phyloP scores from a whole-genome alignment of 202 grass and related monocot species.

The Dendrocalamus latiflorus region DNA sequence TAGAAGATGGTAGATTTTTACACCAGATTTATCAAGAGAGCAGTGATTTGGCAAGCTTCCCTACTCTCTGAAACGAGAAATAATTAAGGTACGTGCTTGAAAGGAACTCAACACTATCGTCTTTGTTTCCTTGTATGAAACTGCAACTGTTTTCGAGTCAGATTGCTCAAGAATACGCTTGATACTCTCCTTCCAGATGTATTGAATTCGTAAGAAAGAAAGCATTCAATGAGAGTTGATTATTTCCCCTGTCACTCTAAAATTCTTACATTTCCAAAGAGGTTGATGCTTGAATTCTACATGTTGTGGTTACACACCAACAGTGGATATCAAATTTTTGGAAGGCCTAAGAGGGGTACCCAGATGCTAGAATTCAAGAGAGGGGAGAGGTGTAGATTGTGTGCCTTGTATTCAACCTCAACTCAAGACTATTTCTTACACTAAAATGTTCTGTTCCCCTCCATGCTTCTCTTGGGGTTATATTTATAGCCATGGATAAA shows the following conservation, averaged over 20 bases:
- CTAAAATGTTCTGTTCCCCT: too few relatives aligned
- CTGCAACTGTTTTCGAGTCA: background rate
- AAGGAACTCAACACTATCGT: background rate
- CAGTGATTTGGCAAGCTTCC: background rate
- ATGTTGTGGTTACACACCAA: background rate
- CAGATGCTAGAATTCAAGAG: too few relatives aligned
- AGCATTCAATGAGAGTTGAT: background rate
- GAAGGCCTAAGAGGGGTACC: too few relatives aligned
- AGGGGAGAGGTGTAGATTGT: too few relatives aligned
- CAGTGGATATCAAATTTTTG: too few relatives aligned
- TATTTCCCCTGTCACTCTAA: background rate
- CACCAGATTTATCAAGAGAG: background rate
- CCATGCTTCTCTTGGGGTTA: too few relatives aligned
- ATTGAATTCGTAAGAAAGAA: background rate
- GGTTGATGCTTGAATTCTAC: constrained; percentile 2
- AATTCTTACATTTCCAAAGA: background rate
- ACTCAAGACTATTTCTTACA: too few relatives aligned
- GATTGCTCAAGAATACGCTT: background rate
- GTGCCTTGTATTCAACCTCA: too few relatives aligned
- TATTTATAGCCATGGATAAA: too few relatives aligned
- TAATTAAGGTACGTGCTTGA: background rate
- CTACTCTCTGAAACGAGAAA: background rate
- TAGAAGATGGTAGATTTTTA: background rate
- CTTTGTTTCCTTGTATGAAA: background rate
- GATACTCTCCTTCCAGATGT: background rate